These are phyloP conservation scores for Cercospora beticola DNA, from an alignment of 2,329 filamentous ascomycete genomes.

Conservation along the genomic window DNA sequence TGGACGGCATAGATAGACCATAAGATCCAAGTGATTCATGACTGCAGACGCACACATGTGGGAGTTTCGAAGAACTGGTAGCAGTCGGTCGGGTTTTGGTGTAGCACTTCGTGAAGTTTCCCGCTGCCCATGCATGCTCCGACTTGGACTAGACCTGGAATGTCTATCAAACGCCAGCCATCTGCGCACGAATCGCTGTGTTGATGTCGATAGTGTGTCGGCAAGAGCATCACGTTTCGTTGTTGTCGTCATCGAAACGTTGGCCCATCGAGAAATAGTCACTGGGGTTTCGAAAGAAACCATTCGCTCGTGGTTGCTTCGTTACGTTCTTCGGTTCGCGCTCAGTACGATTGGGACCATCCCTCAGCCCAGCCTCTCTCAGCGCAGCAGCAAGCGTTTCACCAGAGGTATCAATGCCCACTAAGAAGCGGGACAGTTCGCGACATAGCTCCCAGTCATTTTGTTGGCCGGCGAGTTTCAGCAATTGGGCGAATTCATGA, in stretches of 20 bases:
- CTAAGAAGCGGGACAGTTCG: conserved; percentile 90
- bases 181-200: not conserved
- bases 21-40: not conserved
- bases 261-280: conserved; percentile 19
- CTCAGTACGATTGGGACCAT: conserved; percentile 9
- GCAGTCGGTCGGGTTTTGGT: not conserved
- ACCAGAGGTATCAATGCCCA: conserved; percentile 85
- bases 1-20: not conserved
- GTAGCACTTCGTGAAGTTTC: not conserved
- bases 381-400: conserved; percentile 73
- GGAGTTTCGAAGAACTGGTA: not conserved
- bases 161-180: not conserved
- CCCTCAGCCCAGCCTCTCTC: conserved; percentile 38
- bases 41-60: not conserved
- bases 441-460: conserved; percentile 95
- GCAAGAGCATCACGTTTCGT: not conserved
- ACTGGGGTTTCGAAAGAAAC: conserved; percentile 4
- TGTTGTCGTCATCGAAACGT: conserved; percentile 6
- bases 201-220: not conserved
- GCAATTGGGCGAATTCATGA: conserved; percentile 72
- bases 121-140: not conserved
- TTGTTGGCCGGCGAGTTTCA: conserved; percentile 77
- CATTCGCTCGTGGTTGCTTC: conserved; percentile 1
- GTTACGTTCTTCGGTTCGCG: not conserved
- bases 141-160: not conserved